A percentile compares a stretch with the other conserved stretches of the same genome.
These are phyloP conservation scores for Eimeria zaria DNA, from an alignment of 169 alveolate species.

Conservation along the genomic window DNA sequence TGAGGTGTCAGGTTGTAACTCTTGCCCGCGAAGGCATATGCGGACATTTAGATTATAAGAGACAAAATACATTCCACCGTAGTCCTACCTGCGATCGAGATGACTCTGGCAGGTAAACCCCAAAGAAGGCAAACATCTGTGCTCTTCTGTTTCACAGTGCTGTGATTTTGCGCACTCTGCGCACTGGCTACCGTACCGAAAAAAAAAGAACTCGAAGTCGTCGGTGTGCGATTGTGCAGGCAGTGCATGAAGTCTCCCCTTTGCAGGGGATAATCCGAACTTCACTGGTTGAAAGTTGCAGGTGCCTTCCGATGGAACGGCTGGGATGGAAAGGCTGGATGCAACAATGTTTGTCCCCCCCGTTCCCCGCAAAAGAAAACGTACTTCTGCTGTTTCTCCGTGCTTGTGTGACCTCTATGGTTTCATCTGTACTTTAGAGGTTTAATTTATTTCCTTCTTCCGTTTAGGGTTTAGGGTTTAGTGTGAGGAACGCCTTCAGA, in stretches of 20 bases:
- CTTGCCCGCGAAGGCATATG: constrained; percentile 37
- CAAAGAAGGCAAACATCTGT: not conserved
- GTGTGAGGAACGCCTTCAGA: no score
- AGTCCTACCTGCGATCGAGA: not conserved
- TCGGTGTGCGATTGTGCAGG: not conserved
- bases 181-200: not conserved
- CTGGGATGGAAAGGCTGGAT: not conserved
- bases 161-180: not conserved
- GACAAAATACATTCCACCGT: not conserved
- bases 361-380: no score
- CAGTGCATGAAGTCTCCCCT: not conserved
- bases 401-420: not conserved
- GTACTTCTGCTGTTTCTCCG: no score
- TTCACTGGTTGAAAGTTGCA: not conserved
- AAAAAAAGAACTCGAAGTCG: no score
- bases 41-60: not conserved
- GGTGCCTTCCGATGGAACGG: not conserved
- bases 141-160: not conserved
- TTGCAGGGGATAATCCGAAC: not conserved
- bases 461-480: no score
- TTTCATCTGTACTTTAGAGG: not conserved
- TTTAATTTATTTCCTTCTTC: no score
- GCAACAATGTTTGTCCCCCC: not conserved
- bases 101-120: not conserved
- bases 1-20: constrained; percentile 48